Evolutionary conservation across 1,139 yeast species (phyloP).

Genomic region (Candida smagusa): DNA sequence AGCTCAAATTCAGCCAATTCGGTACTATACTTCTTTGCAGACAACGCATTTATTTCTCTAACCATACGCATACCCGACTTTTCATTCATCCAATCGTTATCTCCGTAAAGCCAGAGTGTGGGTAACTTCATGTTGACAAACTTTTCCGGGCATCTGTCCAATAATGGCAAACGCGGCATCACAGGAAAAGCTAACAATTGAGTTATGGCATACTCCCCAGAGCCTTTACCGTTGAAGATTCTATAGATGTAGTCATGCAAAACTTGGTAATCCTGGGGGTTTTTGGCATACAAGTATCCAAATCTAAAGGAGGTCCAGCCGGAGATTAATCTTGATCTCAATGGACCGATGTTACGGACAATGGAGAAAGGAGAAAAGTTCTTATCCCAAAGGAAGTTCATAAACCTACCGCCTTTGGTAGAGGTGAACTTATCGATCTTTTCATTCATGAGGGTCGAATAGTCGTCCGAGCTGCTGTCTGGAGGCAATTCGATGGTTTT

Average conservation of each 20-base stretch:
- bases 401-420: background rate
- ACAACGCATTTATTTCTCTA: constrained; percentile 35
- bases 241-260: constrained; percentile 44
- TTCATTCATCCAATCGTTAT: constrained; percentile 48
- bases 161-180: constrained; percentile 39
- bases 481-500: background rate
- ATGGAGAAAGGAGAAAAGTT: constrained; percentile 39
- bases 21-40: constrained; percentile 14
- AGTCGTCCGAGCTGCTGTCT: background rate
- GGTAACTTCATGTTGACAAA: constrained; percentile 39
- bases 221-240: constrained; percentile 38
- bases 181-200: constrained; percentile 40
- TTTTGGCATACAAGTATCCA: constrained; percentile 27
- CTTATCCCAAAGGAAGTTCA: constrained; percentile 35
- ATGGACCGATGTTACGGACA: constrained; percentile 35
- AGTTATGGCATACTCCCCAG: constrained; percentile 47
- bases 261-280: constrained; percentile 30
- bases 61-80: constrained; percentile 42
- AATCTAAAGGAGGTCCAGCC: constrained; percentile 44
- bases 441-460: background rate
- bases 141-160: constrained; percentile 41
- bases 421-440: background rate
- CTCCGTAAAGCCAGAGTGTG: constrained; percentile 46
- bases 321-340: constrained; percentile 35
- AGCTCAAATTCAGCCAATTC: constrained; percentile 31